phyloP scores from a whole-genome alignment of 257 asterid genomes.

The Solanum bukasovii region DNA sequence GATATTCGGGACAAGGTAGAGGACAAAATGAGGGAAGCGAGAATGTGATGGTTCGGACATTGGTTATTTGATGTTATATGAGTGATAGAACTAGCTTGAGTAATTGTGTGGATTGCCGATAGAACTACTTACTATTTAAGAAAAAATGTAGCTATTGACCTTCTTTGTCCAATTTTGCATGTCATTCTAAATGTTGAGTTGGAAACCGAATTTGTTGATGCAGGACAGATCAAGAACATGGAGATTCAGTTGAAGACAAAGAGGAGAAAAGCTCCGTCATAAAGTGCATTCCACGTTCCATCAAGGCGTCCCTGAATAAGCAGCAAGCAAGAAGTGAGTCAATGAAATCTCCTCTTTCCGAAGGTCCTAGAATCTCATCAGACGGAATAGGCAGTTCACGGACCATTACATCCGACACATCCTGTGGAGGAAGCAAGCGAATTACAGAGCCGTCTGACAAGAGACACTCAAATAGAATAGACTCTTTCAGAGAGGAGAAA shows the following conservation, averaged over 20 bases:
- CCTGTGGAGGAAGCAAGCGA: slow-evolving; percentile 77
- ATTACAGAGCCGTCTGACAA: slow-evolving; percentile 41
- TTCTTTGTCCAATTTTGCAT: not conserved
- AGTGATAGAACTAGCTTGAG: not conserved
- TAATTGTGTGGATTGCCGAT: not conserved
- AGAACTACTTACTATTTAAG: not conserved
- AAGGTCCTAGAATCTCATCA: slow-evolving; percentile 88
- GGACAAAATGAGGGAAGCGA: not conserved
- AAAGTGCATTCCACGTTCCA: slow-evolving; percentile 80
- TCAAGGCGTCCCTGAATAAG: slow-evolving; percentile 60
- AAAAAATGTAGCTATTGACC: not conserved
- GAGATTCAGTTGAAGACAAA: slow-evolving; percentile 34
- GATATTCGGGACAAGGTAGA: not conserved
- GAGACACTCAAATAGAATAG: slow-evolving; percentile 22
- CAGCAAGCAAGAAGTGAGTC: slow-evolving; percentile 74
- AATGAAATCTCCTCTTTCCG: slow-evolving; percentile 80
- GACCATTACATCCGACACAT: slow-evolving; percentile 33
- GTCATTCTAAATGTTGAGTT: not conserved
- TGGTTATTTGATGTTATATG: not conserved
- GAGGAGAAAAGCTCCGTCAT: slow-evolving; percentile 39
- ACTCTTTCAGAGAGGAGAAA: slow-evolving; percentile 36
- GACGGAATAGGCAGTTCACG: slow-evolving; percentile 55
- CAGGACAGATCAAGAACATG: slow-evolving; percentile 50
- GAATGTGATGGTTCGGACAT: not conserved
- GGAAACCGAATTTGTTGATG: slow-evolving; percentile 9